These are phyloP conservation scores for Ceratobasidium sp. DNA, from an alignment of 1,284 basidiomycete species.

Conservation along the genomic window DNA sequence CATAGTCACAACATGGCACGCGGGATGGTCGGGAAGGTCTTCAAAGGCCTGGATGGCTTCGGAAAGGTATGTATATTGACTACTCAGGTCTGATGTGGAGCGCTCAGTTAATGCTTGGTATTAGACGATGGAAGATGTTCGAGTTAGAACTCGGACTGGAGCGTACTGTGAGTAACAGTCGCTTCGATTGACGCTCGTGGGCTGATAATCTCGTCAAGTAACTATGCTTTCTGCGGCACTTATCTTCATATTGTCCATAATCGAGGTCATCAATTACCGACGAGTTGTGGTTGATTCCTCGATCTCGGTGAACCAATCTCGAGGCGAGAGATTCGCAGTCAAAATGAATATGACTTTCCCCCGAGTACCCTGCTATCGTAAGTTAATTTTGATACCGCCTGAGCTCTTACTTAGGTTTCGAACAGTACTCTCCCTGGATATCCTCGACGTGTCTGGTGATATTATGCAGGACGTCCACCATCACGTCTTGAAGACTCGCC, in stretches of 20 bases:
- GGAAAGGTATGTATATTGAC: slow-evolving; percentile 80
- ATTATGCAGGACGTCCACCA: slow-evolving; percentile 91
- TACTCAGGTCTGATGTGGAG: neutral
- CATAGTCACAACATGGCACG: too few species aligned
- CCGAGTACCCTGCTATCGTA: slow-evolving; percentile 96
- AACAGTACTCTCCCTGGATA: slow-evolving; percentile 92
- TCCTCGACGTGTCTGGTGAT: slow-evolving; percentile 99
- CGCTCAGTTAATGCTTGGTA: slow-evolving; percentile 43
- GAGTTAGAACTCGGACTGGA: slow-evolving; percentile 95
- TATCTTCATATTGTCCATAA: slow-evolving; percentile 90
- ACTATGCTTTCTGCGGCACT: slow-evolving; percentile 93
- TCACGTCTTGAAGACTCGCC: slow-evolving; percentile 87
- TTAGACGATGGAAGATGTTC: slow-evolving; percentile 90
- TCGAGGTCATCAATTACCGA: slow-evolving; percentile 97
- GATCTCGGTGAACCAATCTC: slow-evolving; percentile 91
- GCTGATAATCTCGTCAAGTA: slow-evolving; percentile 66
- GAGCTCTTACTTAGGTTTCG: neutral
- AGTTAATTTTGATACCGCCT: slow-evolving; percentile 55
- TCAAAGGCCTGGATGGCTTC: slow-evolving; percentile 95
- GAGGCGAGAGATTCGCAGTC: slow-evolving; percentile 94
- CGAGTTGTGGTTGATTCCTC: slow-evolving; percentile 88
- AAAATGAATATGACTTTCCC: slow-evolving; percentile 96
- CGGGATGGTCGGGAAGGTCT: too few species aligned
- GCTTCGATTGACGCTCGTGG: neutral
- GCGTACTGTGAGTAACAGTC: slow-evolving; percentile 77